These are phyloP conservation scores for Fusarium praegraminearum DNA, from an alignment of 2,329 filamentous ascomycete species.

Conservation along the genomic window DNA sequence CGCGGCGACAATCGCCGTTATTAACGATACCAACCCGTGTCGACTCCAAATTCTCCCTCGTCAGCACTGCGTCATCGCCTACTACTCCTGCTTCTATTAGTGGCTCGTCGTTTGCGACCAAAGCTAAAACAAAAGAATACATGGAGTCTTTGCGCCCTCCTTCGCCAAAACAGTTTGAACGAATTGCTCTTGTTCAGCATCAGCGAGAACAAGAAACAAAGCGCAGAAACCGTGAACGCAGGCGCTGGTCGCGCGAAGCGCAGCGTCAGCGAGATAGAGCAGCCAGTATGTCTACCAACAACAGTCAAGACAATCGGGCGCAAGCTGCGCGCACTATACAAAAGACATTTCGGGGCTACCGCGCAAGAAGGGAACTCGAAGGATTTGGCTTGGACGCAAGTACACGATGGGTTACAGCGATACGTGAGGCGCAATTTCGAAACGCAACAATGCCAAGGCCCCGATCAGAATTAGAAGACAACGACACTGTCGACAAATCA, in stretches of 20 bases:
- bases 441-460: constrained; percentile 60
- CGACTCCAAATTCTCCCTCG: constrained; percentile 33
- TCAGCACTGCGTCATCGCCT: constrained; percentile 35
- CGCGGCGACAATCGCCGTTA: constrained; percentile 26
- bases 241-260: constrained; percentile 52
- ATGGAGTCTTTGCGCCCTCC: constrained; percentile 64
- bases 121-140: constrained; percentile 56
- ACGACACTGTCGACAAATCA: constrained; percentile 9
- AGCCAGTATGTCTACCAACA: constrained; percentile 19
- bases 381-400: constrained; percentile 77
- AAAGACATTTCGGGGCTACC: constrained; percentile 82
- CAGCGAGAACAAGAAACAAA: constrained; percentile 59
- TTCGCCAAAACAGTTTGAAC: constrained; percentile 59
- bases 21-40: constrained; percentile 3
- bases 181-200: constrained; percentile 63
- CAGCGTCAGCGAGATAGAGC: constrained; percentile 42
- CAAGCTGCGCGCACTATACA: constrained; percentile 71
- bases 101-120: constrained; percentile 19
- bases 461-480: constrained; percentile 43
- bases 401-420: constrained; percentile 77
- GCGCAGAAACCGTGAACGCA: constrained; percentile 55
- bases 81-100: not conserved
- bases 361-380: constrained; percentile 75
- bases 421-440: constrained; percentile 68
- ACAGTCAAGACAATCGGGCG: constrained; percentile 43